phyloP scores from a whole-genome alignment of 2,329 filamentous ascomycete genomes.

The Ophiocordyceps sinensis region DNA sequence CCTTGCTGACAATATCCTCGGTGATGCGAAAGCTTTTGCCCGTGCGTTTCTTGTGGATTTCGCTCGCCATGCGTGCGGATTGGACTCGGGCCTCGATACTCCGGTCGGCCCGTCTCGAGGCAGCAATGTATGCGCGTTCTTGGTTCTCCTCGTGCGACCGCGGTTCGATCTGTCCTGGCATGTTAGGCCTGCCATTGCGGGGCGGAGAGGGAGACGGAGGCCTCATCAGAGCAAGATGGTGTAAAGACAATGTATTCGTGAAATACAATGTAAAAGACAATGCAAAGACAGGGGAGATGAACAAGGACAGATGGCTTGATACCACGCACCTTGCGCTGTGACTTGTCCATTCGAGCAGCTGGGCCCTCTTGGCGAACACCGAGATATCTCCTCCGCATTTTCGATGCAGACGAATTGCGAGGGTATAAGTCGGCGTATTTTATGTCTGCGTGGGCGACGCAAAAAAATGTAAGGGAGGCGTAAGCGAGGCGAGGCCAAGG shows the following conservation, averaged over 20 bases:
- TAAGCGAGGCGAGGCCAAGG: too few relatives aligned
- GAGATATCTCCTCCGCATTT: not conserved
- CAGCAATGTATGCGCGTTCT: conserved; percentile 82
- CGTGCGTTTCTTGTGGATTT: conserved; percentile 78
- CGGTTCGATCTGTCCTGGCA: conserved; percentile 42
- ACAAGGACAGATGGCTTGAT: too few relatives aligned
- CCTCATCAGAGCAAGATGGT: too few relatives aligned
- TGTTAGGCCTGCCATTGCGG: not conserved
- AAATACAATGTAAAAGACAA: too few relatives aligned
- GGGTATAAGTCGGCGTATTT: not conserved
- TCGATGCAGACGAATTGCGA: not conserved
- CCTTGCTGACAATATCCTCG: conserved; percentile 72
- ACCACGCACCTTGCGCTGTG: not conserved
- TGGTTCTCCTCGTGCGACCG: conserved; percentile 70
- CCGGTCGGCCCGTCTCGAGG: conserved; percentile 73
- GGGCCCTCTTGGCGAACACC: not conserved
- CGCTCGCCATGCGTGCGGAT: conserved; percentile 76
- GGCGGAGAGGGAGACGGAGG: too few relatives aligned
- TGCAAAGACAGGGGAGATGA: too few relatives aligned
- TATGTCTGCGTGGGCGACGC: not conserved
- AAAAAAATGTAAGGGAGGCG: not conserved
- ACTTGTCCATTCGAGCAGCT: conserved; percentile 1
- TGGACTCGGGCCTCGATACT: conserved; percentile 78
- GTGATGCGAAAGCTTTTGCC: conserved; percentile 71
- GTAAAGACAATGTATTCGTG: too few relatives aligned